These are phyloP conservation scores for Diplocarpon rosae DNA, from an alignment of 2,329 filamentous ascomycete genomes.

Conservation along the genomic window DNA sequence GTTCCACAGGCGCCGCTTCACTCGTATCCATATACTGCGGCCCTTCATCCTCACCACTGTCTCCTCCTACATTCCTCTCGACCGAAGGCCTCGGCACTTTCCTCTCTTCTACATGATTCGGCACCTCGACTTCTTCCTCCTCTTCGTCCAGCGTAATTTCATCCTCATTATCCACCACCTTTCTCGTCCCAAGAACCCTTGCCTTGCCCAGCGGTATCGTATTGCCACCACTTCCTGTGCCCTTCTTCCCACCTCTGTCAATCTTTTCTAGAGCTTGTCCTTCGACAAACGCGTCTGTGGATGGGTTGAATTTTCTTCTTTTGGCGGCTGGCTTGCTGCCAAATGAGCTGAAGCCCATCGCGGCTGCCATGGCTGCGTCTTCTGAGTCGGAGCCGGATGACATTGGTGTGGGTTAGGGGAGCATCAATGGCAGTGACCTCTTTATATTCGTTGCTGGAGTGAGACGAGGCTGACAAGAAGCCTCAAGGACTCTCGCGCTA, in stretches of 20 bases:
- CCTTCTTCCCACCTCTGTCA: slow-evolving; percentile 26
- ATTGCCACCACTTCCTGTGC: slow-evolving; percentile 25
- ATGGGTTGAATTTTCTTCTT: slow-evolving; percentile 55
- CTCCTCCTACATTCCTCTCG: slow-evolving; percentile 15
- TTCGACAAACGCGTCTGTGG: slow-evolving; percentile 39
- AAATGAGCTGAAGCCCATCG: slow-evolving; percentile 67
- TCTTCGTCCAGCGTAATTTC: slow-evolving; percentile 2
- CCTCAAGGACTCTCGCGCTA: too few species aligned
- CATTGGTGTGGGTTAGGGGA: not conserved
- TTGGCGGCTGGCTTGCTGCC: slow-evolving; percentile 45
- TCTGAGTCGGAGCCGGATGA: slow-evolving; percentile 10
- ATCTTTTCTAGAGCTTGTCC: slow-evolving; percentile 25
- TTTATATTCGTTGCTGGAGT: too few species aligned
- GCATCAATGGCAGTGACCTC: too few species aligned
- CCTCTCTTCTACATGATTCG: not conserved
- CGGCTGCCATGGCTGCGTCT: slow-evolving; percentile 32
- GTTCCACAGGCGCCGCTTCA: slow-evolving; percentile 19
- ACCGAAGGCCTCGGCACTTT: not conserved
- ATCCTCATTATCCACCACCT: slow-evolving; percentile 15
- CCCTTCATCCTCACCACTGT: slow-evolving; percentile 9
- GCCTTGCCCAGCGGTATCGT: slow-evolving; percentile 23
- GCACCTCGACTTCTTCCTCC: not conserved
- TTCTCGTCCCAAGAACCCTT: slow-evolving; percentile 16
- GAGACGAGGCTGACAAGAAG: too few species aligned
- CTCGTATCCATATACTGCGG: slow-evolving; percentile 20